phyloP scores from a whole-genome alignment of 2,329 filamentous ascomycete genomes.

The Aspergillus pseudoviridinutans region DNA sequence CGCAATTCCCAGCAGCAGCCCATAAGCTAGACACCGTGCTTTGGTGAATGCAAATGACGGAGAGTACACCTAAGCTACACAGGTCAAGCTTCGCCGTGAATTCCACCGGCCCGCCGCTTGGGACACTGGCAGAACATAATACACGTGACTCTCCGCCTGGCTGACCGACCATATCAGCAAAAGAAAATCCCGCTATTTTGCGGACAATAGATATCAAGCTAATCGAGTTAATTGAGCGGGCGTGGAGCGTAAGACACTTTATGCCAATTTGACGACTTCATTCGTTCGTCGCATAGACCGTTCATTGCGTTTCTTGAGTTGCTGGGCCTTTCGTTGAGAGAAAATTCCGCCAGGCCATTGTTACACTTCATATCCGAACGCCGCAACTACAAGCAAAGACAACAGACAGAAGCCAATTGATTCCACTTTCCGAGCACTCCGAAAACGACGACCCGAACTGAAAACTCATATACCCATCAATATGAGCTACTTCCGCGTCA shows the following conservation, averaged over 20 bases:
- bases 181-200: slow-evolving; percentile 13
- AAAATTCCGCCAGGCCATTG: background rate
- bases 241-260: background rate
- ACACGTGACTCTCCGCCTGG: slow-evolving; percentile 34
- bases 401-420: background rate
- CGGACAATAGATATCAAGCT: background rate
- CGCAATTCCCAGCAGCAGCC: background rate
- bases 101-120: background rate
- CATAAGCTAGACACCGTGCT: background rate
- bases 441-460: background rate
- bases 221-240: background rate
- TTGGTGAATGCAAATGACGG: background rate
- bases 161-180: slow-evolving; percentile 10
- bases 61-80: background rate
- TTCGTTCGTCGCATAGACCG: background rate
- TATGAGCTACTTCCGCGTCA: slow-evolving; percentile 87
- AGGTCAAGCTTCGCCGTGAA: background rate
- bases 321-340: background rate
- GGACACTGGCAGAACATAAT: slow-evolving; percentile 12
- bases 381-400: background rate
- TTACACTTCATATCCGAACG: background rate
- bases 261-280: background rate
- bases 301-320: background rate
- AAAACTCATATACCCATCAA: slow-evolving; percentile 7
- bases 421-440: background rate